phyloP scores from a whole-genome alignment of 192 early-diverging fungal genomes.

The Spizellomyces sp. region DNA sequence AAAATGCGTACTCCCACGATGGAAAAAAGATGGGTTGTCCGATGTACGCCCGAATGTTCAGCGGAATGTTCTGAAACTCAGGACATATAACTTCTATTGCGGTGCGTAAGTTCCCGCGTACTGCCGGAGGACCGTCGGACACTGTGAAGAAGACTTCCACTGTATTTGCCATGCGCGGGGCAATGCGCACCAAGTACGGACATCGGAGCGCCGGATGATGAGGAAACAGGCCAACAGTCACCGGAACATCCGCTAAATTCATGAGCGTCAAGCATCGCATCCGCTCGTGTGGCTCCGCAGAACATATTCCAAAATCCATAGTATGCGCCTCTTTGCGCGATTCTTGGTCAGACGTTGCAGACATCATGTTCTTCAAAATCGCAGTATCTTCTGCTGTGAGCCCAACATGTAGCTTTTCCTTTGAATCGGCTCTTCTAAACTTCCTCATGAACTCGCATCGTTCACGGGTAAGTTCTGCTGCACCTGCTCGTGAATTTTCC shows the following conservation, averaged over 20 bases:
- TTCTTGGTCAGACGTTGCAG: conserved; percentile 47
- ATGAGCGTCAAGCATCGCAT: conserved; percentile 60
- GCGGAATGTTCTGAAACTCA: conserved; percentile 62
- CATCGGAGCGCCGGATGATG: conserved; percentile 52
- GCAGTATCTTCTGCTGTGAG: conserved; percentile 47
- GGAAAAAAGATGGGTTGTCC: conserved; percentile 60
- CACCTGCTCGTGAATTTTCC: conserved; percentile 50
- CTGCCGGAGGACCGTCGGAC: conserved; percentile 12
- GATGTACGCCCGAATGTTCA: conserved; percentile 53
- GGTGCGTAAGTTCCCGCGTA: conserved; percentile 46
- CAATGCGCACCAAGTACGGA: conserved; percentile 54
- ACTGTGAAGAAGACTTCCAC: conserved; percentile 53
- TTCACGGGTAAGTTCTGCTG: conserved; percentile 51
- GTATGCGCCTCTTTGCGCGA: conserved; percentile 52
- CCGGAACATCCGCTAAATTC: conserved; percentile 49
- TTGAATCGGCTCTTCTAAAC: conserved; percentile 35
- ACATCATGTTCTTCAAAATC: conserved; percentile 60
- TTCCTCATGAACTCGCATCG: conserved; percentile 60
- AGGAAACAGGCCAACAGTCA: conserved; percentile 55
- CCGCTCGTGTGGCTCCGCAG: conserved; percentile 8
- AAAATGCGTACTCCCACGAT: conserved; percentile 55
- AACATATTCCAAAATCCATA: conserved; percentile 59
- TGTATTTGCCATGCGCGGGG: conserved; percentile 56
- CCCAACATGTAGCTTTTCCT: conserved; percentile 43
- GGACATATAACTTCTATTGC: conserved; percentile 61